Evolutionary conservation across 805 yeast genomes (phyloP).

Genomic region (Hanseniaspora mollemarum): DNA sequence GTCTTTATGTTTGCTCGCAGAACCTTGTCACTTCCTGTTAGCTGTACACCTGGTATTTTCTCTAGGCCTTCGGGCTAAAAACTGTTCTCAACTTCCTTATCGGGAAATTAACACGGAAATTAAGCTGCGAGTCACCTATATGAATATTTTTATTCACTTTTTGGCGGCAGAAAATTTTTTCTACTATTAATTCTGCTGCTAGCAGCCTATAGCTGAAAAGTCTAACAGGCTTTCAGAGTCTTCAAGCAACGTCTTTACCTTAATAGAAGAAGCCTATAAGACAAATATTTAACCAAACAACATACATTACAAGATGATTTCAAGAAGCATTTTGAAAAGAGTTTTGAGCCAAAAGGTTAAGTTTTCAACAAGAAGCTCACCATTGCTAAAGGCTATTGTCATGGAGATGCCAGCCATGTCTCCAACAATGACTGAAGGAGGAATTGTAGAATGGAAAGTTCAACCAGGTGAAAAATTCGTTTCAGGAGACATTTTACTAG

Average conservation of each 20-base stretch:
- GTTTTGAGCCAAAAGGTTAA: neutral
- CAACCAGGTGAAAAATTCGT: slow-evolving; percentile 61
- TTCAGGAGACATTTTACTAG: slow-evolving; percentile 73
- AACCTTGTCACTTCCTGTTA: too few species aligned
- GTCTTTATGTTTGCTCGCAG: too few species aligned
- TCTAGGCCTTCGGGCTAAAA: too few species aligned
- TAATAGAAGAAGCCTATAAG: neutral
- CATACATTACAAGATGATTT: neutral
- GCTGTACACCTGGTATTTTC: too few species aligned
- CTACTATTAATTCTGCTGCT: neutral
- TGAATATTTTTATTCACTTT: neutral
- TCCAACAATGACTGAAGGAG: slow-evolving; percentile 96
- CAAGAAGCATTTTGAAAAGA: neutral
- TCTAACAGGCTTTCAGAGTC: too few species aligned
- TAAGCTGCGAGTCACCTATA: too few species aligned
- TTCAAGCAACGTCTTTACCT: too few species aligned
- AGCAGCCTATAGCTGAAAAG: too few species aligned
- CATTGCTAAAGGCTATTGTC: slow-evolving; percentile 28
- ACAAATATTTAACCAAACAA: neutral
- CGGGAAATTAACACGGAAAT: too few species aligned
- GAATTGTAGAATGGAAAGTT: slow-evolving; percentile 78
- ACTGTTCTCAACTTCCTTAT: too few species aligned
- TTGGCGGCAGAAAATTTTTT: neutral
- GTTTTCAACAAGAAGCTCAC: slow-evolving; percentile 8
- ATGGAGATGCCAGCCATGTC: slow-evolving; percentile 98